Evolutionary conservation across 192 early-diverging fungal genomes (phyloP), one percentile per base, ranked within the genome.

Genomic region (Rhizophagus clarus): DNA sequence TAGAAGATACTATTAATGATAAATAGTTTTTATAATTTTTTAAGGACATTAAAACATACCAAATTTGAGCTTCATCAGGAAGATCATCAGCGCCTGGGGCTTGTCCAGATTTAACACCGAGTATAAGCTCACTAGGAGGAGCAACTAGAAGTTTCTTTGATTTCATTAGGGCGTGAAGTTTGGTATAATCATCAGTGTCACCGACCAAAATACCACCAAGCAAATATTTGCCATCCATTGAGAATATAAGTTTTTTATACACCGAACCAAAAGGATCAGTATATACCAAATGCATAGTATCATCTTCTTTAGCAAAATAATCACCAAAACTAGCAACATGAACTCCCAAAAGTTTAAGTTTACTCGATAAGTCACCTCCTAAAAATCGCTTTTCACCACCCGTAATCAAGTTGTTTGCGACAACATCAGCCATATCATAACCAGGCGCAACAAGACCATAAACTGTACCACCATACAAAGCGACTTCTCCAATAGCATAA

Each of bases 121-220:
- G 67, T 14, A 92, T 83, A 28, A 93, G 82, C 78, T 92, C 90
- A 51, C 87, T 75, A n/a, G 92, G 91, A 34, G 85, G 75, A 14
- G 80, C 83, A 12, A 70, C 76, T 56, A 93, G 81, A 5, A 83
- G 84, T 56, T 83, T 84, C 47, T 82, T 79, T 34, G 85, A 88
- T 74, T 92, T 92, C n/a, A 83, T 80, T 62, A 92, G 63, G 4
- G 89, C 83, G 31, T 90, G 83, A 37, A 93, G 74, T 76, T 92
- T 92, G 75, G 87, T 82, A 80, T 93, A 92, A 45, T 93, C 92
- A 6, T 82, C 66, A 6, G 92, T 92, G 79, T 92, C 92, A 61
- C 91, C 91, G 28, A 92, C 88, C 81, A 92, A 82, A 56, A 92
- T 92, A 9, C 91, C 92, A 70, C 91, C 91, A n/a, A 93, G 32